These are phyloP conservation scores for Fusarium decemcellulare DNA, from an alignment of 2,329 filamentous ascomycete genomes.

Conservation along the genomic window DNA sequence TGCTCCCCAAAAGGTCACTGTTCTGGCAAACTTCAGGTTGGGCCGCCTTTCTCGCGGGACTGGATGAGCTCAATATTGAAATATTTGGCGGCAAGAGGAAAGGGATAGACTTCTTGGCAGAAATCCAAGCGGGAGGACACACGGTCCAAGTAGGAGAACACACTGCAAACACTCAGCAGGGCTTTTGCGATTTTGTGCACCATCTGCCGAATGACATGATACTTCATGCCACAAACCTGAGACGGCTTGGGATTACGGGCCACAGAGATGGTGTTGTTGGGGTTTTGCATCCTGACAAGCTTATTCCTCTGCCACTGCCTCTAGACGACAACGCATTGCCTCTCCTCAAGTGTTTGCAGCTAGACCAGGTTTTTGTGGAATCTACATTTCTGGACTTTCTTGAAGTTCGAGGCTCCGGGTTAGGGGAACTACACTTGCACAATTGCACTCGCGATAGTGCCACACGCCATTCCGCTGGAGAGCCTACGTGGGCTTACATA, in stretches of 20 bases:
- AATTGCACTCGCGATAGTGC: background rate
- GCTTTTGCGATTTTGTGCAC: too few species aligned
- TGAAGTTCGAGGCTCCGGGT: background rate
- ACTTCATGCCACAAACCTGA: too few species aligned
- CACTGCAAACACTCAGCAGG: too few species aligned
- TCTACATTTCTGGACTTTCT: background rate
- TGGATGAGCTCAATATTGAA: background rate
- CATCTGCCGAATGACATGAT: too few species aligned
- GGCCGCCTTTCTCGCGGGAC: background rate
- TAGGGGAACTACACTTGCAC: background rate
- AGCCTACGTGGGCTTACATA: background rate
- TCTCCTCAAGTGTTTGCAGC: background rate
- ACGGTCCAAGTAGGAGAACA: too few species aligned
- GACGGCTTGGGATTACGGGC: too few species aligned
- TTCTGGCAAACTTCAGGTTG: background rate
- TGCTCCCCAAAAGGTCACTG: background rate
- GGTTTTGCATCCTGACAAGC: too few species aligned
- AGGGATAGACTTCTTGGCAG: background rate
- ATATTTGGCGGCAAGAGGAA: background rate
- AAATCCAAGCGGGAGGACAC: too few species aligned
- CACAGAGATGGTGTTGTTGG: too few species aligned
- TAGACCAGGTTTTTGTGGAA: background rate
- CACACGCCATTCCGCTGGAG: background rate
- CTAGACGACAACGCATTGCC: fast-evolving
- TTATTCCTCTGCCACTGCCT: background rate